Base-by-base conservation (phyloP, 139 green algal species). In the Pseudopediastrum boryanum region DNA sequence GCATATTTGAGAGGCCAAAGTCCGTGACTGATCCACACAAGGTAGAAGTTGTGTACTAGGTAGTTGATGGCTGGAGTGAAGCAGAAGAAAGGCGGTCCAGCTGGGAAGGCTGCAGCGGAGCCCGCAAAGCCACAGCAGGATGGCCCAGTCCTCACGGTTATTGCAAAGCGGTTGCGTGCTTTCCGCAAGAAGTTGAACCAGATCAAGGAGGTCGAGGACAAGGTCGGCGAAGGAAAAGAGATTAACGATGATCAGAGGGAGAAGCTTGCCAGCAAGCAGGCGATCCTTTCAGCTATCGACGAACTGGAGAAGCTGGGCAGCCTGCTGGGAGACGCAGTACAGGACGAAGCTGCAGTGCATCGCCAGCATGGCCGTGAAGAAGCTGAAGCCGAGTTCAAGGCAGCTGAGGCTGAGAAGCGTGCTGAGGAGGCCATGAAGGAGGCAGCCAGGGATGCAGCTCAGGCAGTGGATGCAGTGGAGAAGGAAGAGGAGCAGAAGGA, bases 241-340 rank as follows among this genome's bases (percentile, higher is more conserved):
- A 58, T 78, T 39, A 58, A 58, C 27, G 71, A 78, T 12, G 71
- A 68, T 39, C 71, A 78, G 71, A 42, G 54, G 33, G 38, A 29
- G 71, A 25, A 59, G 51, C 21, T 83, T 12, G 13, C 51, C 6
- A 43, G 27, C 43, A 83, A 83, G 69, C 58, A 68, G 16, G 42
- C 23, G n/a, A 58, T 83, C 44, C 16, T 46, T 31, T 58, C 68
- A 19, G 78, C 78, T 16, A 56, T 83, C 21, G 78, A 83, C 29
- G 78, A 83, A 61, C 59, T 83, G 35, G 38, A 66, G 33, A 78
- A 74, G 64, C 52, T 83, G 38, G 66, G 64, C 4, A 21, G 27
- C 36, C 38, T 58, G 33, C 6, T 83, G 29, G 29, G 3, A 7
- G 44, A 78, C 9, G 78, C 78, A 4, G 54, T 83, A 35, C 42